These are phyloP conservation scores for Marchantia polymorpha DNA, from an alignment of 225 moss, liverwort and hornwort species.

Conservation along the genomic window DNA sequence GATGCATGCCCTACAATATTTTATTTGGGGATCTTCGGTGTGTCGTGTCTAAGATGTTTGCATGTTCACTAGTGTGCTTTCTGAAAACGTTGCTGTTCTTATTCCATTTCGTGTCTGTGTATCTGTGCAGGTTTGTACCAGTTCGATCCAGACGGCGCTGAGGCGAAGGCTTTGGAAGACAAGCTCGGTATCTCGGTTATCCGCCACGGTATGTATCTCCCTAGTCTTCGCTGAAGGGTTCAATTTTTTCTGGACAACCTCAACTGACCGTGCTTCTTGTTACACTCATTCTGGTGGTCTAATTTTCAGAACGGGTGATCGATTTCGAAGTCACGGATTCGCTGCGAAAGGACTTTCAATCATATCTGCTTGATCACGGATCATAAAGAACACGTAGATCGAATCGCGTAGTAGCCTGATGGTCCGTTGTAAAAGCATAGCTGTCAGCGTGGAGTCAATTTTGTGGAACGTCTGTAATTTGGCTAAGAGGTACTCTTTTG, in stretches of 20 bases:
- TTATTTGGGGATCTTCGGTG: background rate
- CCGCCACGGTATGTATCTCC: constrained; percentile 63
- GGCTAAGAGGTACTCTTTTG: constrained; percentile 6
- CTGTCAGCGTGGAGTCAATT: no score
- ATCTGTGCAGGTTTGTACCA: constrained; percentile 69
- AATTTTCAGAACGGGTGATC: no score
- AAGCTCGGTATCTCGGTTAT: constrained; percentile 73
- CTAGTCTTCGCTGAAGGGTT: no score
- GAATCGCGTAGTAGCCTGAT: background rate
- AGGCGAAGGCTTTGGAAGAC: constrained; percentile 78
- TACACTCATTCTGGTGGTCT: background rate
- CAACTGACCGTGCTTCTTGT: background rate
- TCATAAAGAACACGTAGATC: background rate
- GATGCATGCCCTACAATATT: no score
- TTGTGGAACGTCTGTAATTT: background rate
- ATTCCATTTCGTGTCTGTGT: background rate
- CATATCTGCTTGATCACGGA: background rate
- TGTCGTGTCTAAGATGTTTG: background rate
- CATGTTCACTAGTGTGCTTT: background rate
- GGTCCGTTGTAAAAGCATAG: no score
- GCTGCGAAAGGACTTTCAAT: no score
- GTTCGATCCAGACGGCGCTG: constrained; percentile 83
- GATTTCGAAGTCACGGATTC: background rate
- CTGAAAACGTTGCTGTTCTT: background rate
- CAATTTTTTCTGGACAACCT: background rate